These are phyloP conservation scores for Kuraishia capsulata DNA, from an alignment of 805 yeast genomes.

Conservation along the genomic window DNA sequence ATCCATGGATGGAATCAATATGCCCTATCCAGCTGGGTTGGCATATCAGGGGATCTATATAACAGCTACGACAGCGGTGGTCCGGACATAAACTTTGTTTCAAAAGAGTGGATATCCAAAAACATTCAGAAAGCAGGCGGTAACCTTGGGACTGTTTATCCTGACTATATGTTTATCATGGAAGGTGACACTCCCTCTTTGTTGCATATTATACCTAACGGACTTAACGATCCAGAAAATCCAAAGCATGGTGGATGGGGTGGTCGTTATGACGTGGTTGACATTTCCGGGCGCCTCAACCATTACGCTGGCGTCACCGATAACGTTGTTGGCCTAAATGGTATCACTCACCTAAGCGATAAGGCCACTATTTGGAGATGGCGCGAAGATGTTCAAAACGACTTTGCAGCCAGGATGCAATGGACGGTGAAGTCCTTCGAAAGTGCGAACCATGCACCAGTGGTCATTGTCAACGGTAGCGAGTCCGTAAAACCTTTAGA, in stretches of 20 bases:
- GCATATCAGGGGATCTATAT: slow-evolving; percentile 18
- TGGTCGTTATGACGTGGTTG: slow-evolving; percentile 18
- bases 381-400: slow-evolving; percentile 21
- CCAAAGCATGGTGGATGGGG: slow-evolving; percentile 27
- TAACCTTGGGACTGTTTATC: slow-evolving; percentile 18
- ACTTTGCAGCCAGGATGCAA: slow-evolving; percentile 22
- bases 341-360: slow-evolving; percentile 10
- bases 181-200: slow-evolving; percentile 24
- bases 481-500: neutral
- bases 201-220: slow-evolving; percentile 19
- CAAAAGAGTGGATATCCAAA: neutral
- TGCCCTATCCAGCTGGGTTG: slow-evolving; percentile 20
- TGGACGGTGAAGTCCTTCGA: slow-evolving; percentile 21
- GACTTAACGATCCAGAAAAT: slow-evolving; percentile 17
- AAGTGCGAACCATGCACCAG: slow-evolving; percentile 16
- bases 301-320: slow-evolving; percentile 7
- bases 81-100: neutral
- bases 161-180: slow-evolving; percentile 15
- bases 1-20: slow-evolving; percentile 20
- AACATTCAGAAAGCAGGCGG: slow-evolving; percentile 7
- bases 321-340: slow-evolving; percentile 12
- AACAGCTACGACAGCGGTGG: slow-evolving; percentile 10
- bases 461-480: slow-evolving; percentile 11
- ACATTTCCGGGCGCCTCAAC: slow-evolving; percentile 10
- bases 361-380: slow-evolving; percentile 24